Percentiles rank a stretch among this genome's conserved stretches.
Conservation (phyloP, 129 eudicot species). For the Centella asiatica region DNA sequence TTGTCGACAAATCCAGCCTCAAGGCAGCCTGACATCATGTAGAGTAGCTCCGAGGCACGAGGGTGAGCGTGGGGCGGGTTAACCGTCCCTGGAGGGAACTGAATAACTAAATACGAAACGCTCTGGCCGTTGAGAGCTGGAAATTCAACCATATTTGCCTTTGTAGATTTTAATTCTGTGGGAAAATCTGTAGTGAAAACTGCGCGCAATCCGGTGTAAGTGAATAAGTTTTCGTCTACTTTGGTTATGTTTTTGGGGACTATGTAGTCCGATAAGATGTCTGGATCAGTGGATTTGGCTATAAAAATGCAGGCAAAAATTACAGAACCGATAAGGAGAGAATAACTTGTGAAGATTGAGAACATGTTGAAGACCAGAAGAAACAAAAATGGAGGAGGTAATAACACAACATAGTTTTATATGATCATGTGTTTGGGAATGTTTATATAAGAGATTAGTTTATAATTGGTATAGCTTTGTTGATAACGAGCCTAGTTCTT, state of each 20-base stretch:
- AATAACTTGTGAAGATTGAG: neutral
- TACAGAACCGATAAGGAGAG: neutral
- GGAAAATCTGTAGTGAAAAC: neutral
- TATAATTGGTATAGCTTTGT: no score
- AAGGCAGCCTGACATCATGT: slow-evolving; percentile 9
- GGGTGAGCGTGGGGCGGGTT: slow-evolving; percentile 25
- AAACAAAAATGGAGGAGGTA: no score
- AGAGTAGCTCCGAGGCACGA: slow-evolving; percentile 17
- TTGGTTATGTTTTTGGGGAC: slow-evolving; percentile 15
- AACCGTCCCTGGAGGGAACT: slow-evolving; percentile 11
- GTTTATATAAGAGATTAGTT: no score
- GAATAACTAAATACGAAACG: slow-evolving; percentile 18
- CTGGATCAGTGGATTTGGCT: slow-evolving; percentile 20
- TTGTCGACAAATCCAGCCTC: slow-evolving; percentile 27
- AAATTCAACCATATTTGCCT: slow-evolving; percentile 23
- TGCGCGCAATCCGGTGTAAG: slow-evolving; percentile 23
- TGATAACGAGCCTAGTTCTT: no score
- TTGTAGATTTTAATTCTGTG: slow-evolving; percentile 4
- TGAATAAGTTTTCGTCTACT: slow-evolving; percentile 15
- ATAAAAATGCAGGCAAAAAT: slow-evolving; percentile 2
- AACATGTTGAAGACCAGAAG: neutral
- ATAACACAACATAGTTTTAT: no score
- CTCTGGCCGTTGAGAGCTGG: slow-evolving; percentile 28
- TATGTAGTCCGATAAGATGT: slow-evolving; percentile 18
- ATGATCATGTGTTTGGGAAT: no score